Percentiles rank a stretch among this genome's conserved stretches.
Evolutionary conservation across 768 basidiomycete genomes (phyloP).

Genomic region (Punctularia strigosozonata): DNA sequence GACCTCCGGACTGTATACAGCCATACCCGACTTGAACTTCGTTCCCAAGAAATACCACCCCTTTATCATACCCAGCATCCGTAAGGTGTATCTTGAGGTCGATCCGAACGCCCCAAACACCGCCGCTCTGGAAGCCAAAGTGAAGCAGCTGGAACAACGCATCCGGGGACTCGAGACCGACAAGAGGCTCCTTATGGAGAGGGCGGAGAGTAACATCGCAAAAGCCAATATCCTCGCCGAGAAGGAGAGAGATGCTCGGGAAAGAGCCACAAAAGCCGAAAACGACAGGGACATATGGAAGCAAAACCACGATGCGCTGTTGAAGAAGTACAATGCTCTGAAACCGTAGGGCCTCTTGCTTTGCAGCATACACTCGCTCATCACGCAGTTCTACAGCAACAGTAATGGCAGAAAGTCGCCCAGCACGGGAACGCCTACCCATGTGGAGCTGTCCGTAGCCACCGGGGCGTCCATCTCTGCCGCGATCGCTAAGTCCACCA

Average conservation of each 20-base stretch:
- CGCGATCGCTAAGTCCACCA: no score
- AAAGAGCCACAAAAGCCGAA: not conserved
- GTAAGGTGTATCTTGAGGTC: constrained; percentile 37
- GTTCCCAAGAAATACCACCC: constrained; percentile 38
- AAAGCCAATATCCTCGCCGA: not conserved
- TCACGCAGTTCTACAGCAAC: no score
- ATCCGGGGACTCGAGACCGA: not conserved
- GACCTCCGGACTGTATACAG: constrained; percentile 7
- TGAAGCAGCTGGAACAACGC: not conserved
- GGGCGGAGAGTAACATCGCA: not conserved
- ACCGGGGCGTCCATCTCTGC: no score
- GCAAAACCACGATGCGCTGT: not conserved
- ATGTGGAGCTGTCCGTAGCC: no score
- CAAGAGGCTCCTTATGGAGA: not conserved
- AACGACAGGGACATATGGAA: not conserved
- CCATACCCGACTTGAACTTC: constrained; percentile 25
- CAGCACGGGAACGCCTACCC: no score
- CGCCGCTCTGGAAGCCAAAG: not conserved
- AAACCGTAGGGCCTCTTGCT: no score
- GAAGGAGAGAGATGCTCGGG: not conserved
- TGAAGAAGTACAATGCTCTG: no score
- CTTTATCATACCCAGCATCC: constrained; percentile 31
- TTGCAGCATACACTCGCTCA: no score
- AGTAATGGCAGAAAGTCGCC: no score
- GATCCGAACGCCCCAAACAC: not conserved